Evolutionary conservation across 2,329 filamentous ascomycete genomes (phyloP), one percentile per base, ranked within the genome.

Genomic region (Aspergillus ruber): DNA sequence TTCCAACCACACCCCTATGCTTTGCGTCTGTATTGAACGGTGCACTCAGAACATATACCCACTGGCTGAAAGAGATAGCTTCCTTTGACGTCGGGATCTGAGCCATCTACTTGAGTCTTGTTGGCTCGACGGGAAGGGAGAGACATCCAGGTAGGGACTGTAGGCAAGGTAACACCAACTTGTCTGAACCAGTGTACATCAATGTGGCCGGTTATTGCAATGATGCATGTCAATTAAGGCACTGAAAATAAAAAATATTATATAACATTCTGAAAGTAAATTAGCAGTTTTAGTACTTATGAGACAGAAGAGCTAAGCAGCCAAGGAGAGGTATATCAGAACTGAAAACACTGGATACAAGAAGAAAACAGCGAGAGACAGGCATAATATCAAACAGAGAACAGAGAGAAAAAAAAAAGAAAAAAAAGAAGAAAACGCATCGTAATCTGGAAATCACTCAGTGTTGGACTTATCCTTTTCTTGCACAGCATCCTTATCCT

Each of bases 401-500:
- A 42, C 27, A 35, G 21, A 49, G 13, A 46, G 44, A 45, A 47
- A 45, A 33, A 43, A 18, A 21, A 33, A 27, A 43, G 46, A 45
- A 12, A 36, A 42, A 23, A 35, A 17, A 49, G 13, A 46, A 45
- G 44, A 47, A 45, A 33, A 43, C 29, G 33, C 50, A 52, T 17
- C 8, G 33, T 9, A 36, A 42, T 44, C 5, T 36, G 41, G 38
- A 38, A 48, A 44, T 51, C 43, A 54, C 48, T 62, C 62, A 43
- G 58, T 57, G 45, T 65, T 67, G 40, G 63, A 60, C 53, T 67
- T 64, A 52, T 85, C 80, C 52, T 67, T 64, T 52, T 85, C 80
- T 52, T 77, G 77, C 49, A 72, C 64, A 15, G 71, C 64, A 48
- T 80, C 75, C 66, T 82, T 79, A 39, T 74, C 74, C 57, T 85